Base-by-base conservation (phyloP, 495 filamentous ascomycete species). In the Neurospora tetrasperma region DNA sequence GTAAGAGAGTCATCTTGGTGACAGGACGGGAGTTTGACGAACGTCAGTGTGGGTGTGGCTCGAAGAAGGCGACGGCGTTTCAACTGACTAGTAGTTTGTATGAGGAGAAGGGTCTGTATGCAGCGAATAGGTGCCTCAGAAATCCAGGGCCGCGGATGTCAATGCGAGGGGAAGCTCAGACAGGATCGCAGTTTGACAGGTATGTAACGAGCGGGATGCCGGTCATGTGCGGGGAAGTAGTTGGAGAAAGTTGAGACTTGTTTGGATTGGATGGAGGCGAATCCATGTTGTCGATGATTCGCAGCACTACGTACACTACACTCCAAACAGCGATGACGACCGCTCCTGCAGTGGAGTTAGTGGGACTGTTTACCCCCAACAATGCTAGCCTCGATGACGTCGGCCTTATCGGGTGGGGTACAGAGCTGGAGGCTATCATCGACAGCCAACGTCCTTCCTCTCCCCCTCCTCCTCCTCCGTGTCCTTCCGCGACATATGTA, bases 1-100 rank as follows among this genome's bases (percentile, higher is more conserved):
- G 83, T 73, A 85, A 69, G 38, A 73, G 69, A 27, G 73, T 69
- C 79, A 81, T 80, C 27, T 66, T 71, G 62, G 35, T 38, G 5
- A 38, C 12, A 43, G 14, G 69, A 66, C 27, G 27, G 35, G 73
- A 73, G 71, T 78, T 59, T 43, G 70, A 31, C 70, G 42, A 18
- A 18, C 43, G 42, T 71, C 20, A 42, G 27, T 48, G 41, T 69
- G 42, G 23, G 41, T 27, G 69, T 71, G 70, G 70, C 10, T 16
- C 20, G n/a, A 11, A 8, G 46, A 54, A 20, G 46, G 18, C 48
- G 8, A n/a, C 20, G 48, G 48, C 48, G 48, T 31, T 31, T 31
- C 48, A 59, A 59, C 48, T 59, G 48, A 59, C 48, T 59, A 31
- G 54, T 62, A 27, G 11, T 62, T 62, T 62, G 54, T 31, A 18